Percentiles rank a stretch among this genome's conserved stretches.
Evolutionary conservation across 768 basidiomycete species (phyloP).

Genomic region (Lentinula lateritia): DNA sequence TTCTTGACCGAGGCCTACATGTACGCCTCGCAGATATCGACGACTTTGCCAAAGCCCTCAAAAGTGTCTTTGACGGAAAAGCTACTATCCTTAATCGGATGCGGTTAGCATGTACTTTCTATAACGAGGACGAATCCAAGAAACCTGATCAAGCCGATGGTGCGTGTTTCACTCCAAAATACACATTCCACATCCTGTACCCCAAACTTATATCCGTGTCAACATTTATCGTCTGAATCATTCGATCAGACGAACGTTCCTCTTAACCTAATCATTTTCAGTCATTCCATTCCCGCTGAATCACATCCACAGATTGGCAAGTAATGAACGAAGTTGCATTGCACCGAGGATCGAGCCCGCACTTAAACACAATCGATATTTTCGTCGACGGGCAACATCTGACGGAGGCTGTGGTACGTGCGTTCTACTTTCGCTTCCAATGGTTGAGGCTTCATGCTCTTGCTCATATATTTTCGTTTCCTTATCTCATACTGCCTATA

Average conservation of each 20-base stretch:
- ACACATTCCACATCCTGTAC: background rate
- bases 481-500: background rate
- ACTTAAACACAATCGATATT: conserved; percentile 89
- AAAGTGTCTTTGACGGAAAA: conserved; percentile 73
- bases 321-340: conserved; percentile 97
- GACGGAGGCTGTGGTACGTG: conserved; percentile 88
- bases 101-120: conserved; percentile 81
- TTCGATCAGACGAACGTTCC: background rate
- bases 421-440: background rate
- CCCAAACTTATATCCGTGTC: conserved; percentile 1
- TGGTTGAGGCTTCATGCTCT: background rate
- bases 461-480: background rate
- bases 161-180: conserved; percentile 20
- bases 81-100: conserved; percentile 84
- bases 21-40: conserved; percentile 64
- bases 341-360: conserved; percentile 87
- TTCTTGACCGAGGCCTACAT: background rate
- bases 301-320: conserved; percentile 64
- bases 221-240: background rate
- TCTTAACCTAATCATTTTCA: background rate
- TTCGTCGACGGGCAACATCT: conserved; percentile 93
- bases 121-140: conserved; percentile 51
- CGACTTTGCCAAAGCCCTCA: conserved; percentile 74
- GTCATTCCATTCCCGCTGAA: background rate
- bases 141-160: conserved; percentile 58